Base-by-base conservation (phyloP, 2,329 filamentous ascomycete genomes). In the Cercospora sp. region DNA sequence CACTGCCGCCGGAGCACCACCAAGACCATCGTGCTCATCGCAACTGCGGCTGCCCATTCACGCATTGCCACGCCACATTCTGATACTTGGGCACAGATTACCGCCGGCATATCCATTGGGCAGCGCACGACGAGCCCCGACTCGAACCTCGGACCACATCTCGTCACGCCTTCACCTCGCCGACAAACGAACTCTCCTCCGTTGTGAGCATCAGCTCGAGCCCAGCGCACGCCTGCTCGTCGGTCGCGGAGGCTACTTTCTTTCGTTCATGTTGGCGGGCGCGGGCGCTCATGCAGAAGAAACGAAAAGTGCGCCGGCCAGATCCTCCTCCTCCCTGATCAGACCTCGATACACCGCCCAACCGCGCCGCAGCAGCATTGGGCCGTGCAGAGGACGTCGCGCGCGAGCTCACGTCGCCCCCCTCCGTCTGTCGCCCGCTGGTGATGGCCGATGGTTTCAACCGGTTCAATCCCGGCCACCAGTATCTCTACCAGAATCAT, bases 371-470 rank as follows among this genome's bases (percentile, higher is more conserved):
- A 42, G 59, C 75, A 33, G 33, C 57, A 63, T 65, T 26, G 60
- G 55, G 63, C 58, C 64, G 59, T 28, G 63, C 67, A 51, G 64
- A 65, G 63, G 60, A 60, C 63, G 42, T 39, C 65, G 66, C 65
- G 59, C 57, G 64, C 48, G 60, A 65, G 63, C 59, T 33, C 55
- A 69, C 66, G 67, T 65, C 66, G 62, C 71, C 65, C 36, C 64
- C 53, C 57, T 65, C 57, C 48, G 57, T 45, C 63, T 61, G 59
- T 68, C 69, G 62, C 69, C 75, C 69, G 75, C 80, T 79, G 85
- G 89, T 87, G 84, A 89, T 90, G 87, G 88, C 89, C 83, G 87
- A 90, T 88, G 87, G 85, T 86, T 82, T 81, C 74, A 87, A 86
- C 82, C 84, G 84, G 81, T 88, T 88, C 83, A 81, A 86, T 82